Evolutionary conservation across 1,139 yeast genomes (phyloP).

Genomic region (Scheffersomyces quercinus): DNA sequence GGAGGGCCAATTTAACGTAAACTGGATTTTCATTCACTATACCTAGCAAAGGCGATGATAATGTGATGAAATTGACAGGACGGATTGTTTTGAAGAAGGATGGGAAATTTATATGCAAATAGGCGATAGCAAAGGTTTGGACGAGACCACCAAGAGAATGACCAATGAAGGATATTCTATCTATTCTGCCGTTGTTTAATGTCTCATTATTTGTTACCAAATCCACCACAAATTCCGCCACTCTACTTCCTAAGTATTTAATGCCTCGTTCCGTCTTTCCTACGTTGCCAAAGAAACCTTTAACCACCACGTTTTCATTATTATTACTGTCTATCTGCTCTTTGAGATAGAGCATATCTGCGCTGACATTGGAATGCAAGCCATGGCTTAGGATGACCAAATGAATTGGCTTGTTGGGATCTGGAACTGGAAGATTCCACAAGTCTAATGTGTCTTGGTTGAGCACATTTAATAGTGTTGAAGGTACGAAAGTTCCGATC

Average conservation of each 20-base stretch:
- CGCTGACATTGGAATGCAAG: constrained; percentile 81
- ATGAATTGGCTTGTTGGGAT: constrained; percentile 55
- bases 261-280: constrained; percentile 91
- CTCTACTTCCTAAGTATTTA: constrained; percentile 77
- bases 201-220: constrained; percentile 46
- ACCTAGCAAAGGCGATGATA: constrained; percentile 90
- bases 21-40: constrained; percentile 83
- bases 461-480: constrained; percentile 35
- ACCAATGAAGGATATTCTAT: constrained; percentile 79
- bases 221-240: constrained; percentile 74
- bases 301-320: constrained; percentile 64
- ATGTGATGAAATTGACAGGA: constrained; percentile 80
- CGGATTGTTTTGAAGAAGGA: constrained; percentile 63
- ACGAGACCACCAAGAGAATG: constrained; percentile 93
- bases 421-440: constrained; percentile 64
- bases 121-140: constrained; percentile 89
- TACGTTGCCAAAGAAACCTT: constrained; percentile 82
- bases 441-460: constrained; percentile 66
- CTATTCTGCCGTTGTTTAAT: constrained; percentile 37
- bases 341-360: constrained; percentile 85
- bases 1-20: constrained; percentile 79
- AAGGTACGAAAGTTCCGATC: constrained; percentile 29
- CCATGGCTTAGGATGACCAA: constrained; percentile 88
- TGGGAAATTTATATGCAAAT: constrained; percentile 69
- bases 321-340: constrained; percentile 66